A percentile compares a stretch with the other conserved stretches of the same genome.
These are phyloP conservation scores for Magnolia sinica DNA, from an alignment of 164 flowering plant genomes.

Conservation along the genomic window DNA sequence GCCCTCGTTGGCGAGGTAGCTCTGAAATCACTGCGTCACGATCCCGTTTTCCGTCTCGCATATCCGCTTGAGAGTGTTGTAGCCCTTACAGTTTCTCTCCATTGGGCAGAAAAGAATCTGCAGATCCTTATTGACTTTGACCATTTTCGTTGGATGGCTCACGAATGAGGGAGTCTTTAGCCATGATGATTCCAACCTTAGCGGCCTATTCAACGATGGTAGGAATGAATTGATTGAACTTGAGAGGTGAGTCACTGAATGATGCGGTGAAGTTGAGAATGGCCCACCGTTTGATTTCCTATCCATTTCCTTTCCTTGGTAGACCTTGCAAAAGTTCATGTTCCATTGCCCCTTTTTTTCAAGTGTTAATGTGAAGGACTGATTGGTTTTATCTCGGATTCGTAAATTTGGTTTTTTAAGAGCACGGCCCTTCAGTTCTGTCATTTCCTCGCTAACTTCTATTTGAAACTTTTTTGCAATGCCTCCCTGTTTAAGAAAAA, in stretches of 20 bases:
- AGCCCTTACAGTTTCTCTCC: neutral
- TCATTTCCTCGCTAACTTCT: neutral
- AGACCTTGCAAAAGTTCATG: neutral
- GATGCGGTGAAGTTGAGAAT: neutral
- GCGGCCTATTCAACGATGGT: neutral
- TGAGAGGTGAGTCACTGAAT: too few relatives aligned
- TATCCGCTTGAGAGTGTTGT: slow-evolving; percentile 66
- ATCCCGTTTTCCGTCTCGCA: slow-evolving; percentile 68
- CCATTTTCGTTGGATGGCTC: neutral
- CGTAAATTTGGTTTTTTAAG: neutral
- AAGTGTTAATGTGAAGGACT: neutral
- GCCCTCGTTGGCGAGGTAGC: slow-evolving; percentile 1
- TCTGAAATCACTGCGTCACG: slow-evolving; percentile 69
- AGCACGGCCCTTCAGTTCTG: neutral
- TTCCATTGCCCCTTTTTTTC: neutral
- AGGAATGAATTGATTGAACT: neutral
- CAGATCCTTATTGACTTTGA: neutral
- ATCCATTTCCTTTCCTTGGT: neutral
- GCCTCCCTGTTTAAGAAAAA: neutral
- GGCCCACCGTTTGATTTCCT: neutral
- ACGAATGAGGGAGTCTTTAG: neutral
- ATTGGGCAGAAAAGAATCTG: neutral
- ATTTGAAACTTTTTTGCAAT: neutral
- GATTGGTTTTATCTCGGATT: neutral
- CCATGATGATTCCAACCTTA: neutral